Conservation (phyloP, 208 protist genomes). For the Herpetomonas muscarum region DNA sequence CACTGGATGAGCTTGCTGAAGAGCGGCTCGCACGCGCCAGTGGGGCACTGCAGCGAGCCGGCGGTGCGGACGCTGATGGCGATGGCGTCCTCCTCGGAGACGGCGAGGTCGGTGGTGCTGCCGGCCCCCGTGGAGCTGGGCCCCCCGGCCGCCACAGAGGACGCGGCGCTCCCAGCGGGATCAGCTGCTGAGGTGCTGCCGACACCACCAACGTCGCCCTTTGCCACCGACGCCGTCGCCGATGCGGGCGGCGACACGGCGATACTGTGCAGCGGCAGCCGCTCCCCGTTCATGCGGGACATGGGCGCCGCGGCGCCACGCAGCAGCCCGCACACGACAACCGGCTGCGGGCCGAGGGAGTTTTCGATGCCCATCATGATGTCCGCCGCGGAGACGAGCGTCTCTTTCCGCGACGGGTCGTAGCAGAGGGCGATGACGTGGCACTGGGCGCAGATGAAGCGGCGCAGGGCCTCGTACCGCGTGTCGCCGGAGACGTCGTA, state of each 20-base stretch:
- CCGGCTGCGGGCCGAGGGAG: conserved; percentile 66
- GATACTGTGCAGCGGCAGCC: no score
- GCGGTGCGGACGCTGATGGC: conserved; percentile 59
- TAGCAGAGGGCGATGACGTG: conserved; percentile 80
- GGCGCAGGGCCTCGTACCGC: conserved; percentile 68
- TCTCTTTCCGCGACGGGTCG: conserved; percentile 59
- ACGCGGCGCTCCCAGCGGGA: background rate
- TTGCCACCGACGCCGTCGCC: no score
- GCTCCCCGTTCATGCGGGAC: no score
- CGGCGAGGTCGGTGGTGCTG: conserved; percentile 7
- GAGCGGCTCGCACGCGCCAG: conserved; percentile 28
- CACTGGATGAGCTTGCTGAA: conserved; percentile 63
- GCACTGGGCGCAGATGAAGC: conserved; percentile 69
- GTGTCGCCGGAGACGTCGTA: conserved; percentile 65
- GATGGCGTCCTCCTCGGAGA: conserved; percentile 48
- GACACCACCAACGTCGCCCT: no score
- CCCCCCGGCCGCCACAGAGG: background rate
- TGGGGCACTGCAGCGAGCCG: conserved; percentile 63
- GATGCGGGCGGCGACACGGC: no score
- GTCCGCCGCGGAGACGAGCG: conserved; percentile 74
- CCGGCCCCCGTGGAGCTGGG: background rate
- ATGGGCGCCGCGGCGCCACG: no score
- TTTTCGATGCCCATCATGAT: conserved; percentile 75
- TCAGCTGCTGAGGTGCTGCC: background rate
- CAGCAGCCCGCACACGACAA: conserved; percentile 72